Evolutionary conservation across 495 filamentous ascomycete genomes (phyloP), one percentile per base, ranked within the genome.

Genomic region (Parmelia sp.): DNA sequence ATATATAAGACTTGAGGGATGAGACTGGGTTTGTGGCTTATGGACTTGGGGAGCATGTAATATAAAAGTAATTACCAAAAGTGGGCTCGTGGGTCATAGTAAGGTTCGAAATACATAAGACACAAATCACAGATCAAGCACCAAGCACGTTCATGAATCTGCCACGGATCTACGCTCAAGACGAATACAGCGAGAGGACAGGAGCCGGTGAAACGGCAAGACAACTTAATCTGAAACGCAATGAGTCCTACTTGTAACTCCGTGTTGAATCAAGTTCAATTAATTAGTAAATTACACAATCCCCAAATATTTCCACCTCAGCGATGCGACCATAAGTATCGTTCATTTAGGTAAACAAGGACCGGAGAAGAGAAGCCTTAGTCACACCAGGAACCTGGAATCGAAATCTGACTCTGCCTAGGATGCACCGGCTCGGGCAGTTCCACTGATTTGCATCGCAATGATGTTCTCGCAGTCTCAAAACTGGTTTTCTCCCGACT

Each of bases 401-500:
- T 36, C 21, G 62, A 64, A 11, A 64, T 53, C 56, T 64, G 56
- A 40, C 62, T 64, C 21, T 42, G 31, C 35, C 62, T 29, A 37
- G 44, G 33, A 40, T 58, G 27, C n/a, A n/a, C 42, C 31, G 23
- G n/a, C 40, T 60, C 62, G 4, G 62, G 55, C 42, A 33, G 25
- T 23, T 53, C 56, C 14, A 29, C 4, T 8, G 19, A 17, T 23
- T 59, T 42, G 21, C 27, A 10, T 23, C 58, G 59, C 40, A 66
- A 12, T 21, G 39, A 47, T 21, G 65, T 66, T 31, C 65, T 66
- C 19, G 65, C 65, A n/a, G 65, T 66, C 53, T 66, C 65, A 25
- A 66, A 66, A 33, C 65, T 66, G 25, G 40, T 51, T 40, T 62
- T 66, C 19, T 42, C 45, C 40, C 53, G 59, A 49, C 59, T 62